Percentiles rank a stretch among this genome's conserved stretches.
phyloP scores from a whole-genome alignment of 2,329 filamentous ascomycete species.

The Botrytis cinerea region DNA sequence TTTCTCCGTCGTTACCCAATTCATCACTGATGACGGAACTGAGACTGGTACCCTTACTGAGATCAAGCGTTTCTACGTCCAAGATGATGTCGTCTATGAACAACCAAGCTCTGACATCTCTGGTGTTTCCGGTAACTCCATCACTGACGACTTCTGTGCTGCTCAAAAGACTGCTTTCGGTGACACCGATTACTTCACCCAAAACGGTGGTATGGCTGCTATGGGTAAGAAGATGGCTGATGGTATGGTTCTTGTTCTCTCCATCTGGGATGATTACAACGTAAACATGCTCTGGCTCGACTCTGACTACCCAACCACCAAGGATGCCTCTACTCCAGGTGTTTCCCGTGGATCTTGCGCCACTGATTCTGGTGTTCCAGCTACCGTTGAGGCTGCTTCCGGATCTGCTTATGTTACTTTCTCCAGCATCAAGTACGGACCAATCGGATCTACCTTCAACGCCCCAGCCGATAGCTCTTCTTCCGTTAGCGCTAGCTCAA shows the following conservation, averaged over 20 bases:
- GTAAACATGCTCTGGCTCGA: conserved; percentile 71
- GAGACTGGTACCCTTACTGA: conserved; percentile 52
- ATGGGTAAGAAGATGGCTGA: conserved; percentile 57
- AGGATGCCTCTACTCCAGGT: neutral
- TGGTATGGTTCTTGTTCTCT: conserved; percentile 63
- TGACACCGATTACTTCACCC: conserved; percentile 54
- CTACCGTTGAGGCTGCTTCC: conserved; percentile 49
- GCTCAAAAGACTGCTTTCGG: conserved; percentile 53
- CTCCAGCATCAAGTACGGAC: conserved; percentile 60
- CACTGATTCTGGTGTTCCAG: conserved; percentile 53
- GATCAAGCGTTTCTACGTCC: conserved; percentile 58
- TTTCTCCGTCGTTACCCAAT: conserved; percentile 61
- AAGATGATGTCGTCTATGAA: conserved; percentile 52
- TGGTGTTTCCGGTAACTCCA: conserved; percentile 51
- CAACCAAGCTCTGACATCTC: conserved; percentile 47
- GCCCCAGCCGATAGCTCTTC: neutral
- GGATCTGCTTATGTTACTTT: conserved; percentile 55
- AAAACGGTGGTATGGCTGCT: conserved; percentile 55
- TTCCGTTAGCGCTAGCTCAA: neutral
- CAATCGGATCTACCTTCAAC: conserved; percentile 54
- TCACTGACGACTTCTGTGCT: conserved; percentile 48
- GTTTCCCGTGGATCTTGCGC: conserved; percentile 54
- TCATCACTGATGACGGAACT: conserved; percentile 53
- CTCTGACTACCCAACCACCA: conserved; percentile 38
- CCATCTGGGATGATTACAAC: conserved; percentile 56